These are phyloP conservation scores for Dendrostoma leiphaemia DNA, from an alignment of 2,329 filamentous ascomycete species.

Conservation along the genomic window DNA sequence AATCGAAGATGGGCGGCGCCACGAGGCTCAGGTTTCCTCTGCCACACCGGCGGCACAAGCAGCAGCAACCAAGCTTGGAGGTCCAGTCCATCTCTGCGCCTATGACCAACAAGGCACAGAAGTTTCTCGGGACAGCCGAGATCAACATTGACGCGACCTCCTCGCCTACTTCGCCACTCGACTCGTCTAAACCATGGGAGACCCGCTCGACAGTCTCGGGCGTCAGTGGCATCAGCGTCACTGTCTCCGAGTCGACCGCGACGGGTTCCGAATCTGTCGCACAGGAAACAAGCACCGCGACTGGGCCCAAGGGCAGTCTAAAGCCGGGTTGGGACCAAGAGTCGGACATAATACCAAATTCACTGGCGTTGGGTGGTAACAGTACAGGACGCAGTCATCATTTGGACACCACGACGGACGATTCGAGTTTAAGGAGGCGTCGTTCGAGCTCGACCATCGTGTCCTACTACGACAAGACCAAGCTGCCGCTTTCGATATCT, in stretches of 20 bases:
- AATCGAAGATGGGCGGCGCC: conserved; percentile 20
- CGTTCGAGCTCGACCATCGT: conserved; percentile 54
- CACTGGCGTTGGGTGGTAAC: conserved; percentile 23
- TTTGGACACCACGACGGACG: conserved; percentile 33
- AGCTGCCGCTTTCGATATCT: conserved; percentile 54
- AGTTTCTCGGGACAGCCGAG: conserved; percentile 46
- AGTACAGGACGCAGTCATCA: conserved; percentile 25
- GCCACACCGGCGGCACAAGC: conserved; percentile 45
- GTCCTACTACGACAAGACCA: conserved; percentile 56
- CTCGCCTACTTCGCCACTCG: conserved; percentile 20
- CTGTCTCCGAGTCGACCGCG: conserved; percentile 40
- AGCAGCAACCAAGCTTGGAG: conserved; percentile 27
- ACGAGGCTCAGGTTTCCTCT: conserved; percentile 48
- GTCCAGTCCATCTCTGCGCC: conserved; percentile 31
- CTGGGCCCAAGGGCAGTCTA: conserved; percentile 18
- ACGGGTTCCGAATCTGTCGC: conserved; percentile 24
- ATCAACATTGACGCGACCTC: conserved; percentile 38
- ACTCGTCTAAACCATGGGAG: conserved; percentile 38
- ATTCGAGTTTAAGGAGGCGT: conserved; percentile 44
- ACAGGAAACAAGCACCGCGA: conserved; percentile 24
- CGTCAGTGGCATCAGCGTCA: conserved; percentile 47
- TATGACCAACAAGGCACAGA: conserved; percentile 48
- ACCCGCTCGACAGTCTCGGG: conserved; percentile 36
- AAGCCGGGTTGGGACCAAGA: conserved; percentile 42
- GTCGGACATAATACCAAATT: conserved; percentile 43